phyloP scores from a whole-genome alignment of 805 yeast species.

The Vanderwaltozyma tropicalis region DNA sequence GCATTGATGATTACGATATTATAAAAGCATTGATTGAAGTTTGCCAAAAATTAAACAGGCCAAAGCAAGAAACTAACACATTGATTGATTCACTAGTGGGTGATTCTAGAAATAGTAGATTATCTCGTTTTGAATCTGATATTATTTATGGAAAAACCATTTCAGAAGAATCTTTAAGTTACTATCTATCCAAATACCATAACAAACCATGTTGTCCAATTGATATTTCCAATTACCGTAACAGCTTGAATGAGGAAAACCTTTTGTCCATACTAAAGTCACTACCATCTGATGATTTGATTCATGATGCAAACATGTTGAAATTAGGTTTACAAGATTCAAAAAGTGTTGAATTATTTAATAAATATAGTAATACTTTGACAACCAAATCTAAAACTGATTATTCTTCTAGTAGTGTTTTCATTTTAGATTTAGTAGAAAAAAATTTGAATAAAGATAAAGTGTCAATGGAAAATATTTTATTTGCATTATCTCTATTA shows the following conservation, averaged over 20 bases:
- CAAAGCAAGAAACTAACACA: conserved; percentile 30
- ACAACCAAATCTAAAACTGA: conserved; percentile 46
- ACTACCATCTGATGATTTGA: conserved; percentile 29
- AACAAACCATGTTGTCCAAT: conserved; percentile 54
- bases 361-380: conserved; percentile 30
- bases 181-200: conserved; percentile 39
- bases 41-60: conserved; percentile 47
- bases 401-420: conserved; percentile 59
- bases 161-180: conserved; percentile 24
- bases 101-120: conserved; percentile 43
- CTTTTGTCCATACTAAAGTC: conserved; percentile 10
- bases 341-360: conserved; percentile 30
- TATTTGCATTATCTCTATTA: conserved; percentile 42
- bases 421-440: conserved; percentile 46
- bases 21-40: conserved; percentile 32
- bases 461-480: conserved; percentile 17
- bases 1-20: conserved; percentile 57
- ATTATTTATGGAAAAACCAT: conserved; percentile 10
- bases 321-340: conserved; percentile 14
- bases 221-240: conserved; percentile 34
- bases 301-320: conserved; percentile 39
- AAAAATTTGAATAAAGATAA: conserved; percentile 18
- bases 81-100: conserved; percentile 22
- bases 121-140: conserved; percentile 44
- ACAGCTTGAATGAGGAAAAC: conserved; percentile 14